Conservation (phyloP, 345 rosid species). For the Gossypium australe region DNA sequence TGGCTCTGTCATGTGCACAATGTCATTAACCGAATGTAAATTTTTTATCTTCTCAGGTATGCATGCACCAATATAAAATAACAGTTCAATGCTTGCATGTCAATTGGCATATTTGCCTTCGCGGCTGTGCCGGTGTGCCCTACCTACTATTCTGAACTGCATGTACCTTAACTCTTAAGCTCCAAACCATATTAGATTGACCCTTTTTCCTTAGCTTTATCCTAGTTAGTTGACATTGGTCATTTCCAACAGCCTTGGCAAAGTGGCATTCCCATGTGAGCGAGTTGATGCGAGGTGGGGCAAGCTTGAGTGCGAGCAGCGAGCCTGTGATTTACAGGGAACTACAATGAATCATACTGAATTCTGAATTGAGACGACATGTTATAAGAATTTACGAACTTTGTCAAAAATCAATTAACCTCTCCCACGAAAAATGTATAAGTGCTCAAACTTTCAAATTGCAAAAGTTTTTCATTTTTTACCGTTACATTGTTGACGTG, state of each 20-base stretch:
- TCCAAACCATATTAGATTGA: neutral
- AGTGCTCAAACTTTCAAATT: too few species aligned
- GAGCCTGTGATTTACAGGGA: constrained; percentile 72
- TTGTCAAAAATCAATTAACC: too few species aligned
- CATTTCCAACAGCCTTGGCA: constrained; percentile 29
- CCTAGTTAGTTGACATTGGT: neutral
- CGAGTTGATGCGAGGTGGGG: constrained; percentile 98
- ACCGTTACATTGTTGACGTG: too few species aligned
- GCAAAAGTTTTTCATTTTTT: too few species aligned
- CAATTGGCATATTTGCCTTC: neutral
- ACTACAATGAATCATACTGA: constrained; percentile 9
- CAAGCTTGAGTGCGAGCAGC: constrained; percentile 88
- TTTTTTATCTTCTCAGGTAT: neutral
- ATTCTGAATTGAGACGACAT: neutral
- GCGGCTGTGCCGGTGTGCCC: neutral
- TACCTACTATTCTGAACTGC: neutral
- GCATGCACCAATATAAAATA: neutral
- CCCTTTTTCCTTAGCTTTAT: neutral
- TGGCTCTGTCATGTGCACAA: constrained; percentile 93
- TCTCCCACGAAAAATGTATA: too few species aligned
- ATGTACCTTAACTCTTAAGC: neutral
- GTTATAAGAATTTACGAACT: neutral
- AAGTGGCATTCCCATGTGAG: constrained; percentile 62
- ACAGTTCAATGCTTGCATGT: neutral
- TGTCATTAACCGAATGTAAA: constrained; percentile 84